Conservation (phyloP, 257 asterid species). For the Solanum gandarillasii region DNA sequence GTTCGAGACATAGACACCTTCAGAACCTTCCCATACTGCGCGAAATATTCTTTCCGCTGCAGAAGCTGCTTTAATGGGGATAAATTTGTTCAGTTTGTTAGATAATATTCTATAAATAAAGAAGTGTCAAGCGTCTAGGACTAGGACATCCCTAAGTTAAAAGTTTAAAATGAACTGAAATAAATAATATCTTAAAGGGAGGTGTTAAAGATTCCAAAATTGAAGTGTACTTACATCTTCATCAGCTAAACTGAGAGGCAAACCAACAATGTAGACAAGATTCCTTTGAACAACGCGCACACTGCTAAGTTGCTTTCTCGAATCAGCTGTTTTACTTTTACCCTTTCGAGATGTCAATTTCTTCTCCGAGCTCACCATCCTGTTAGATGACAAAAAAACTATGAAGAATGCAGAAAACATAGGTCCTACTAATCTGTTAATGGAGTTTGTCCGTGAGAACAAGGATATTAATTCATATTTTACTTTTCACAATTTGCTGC, state of each 20-base stretch:
- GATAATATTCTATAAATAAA: neutral
- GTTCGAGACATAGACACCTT: conserved; percentile 95
- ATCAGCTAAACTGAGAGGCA: conserved; percentile 83
- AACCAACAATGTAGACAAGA: conserved; percentile 91
- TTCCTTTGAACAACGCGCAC: conserved; percentile 91
- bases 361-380: conserved; percentile 69
- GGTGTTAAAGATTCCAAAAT: neutral
- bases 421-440: neutral
- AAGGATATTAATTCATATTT: neutral
- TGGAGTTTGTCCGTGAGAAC: neutral
- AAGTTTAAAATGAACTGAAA: neutral
- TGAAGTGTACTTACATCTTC: conserved; percentile 50
- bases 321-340: conserved; percentile 65
- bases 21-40: conserved; percentile 85
- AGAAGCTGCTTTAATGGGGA: conserved; percentile 52
- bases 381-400: conserved; percentile 14
- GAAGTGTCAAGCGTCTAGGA: neutral
- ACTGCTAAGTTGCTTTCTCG: conserved; percentile 80
- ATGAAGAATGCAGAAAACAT: conserved; percentile 1
- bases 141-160: neutral
- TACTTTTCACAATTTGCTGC: conserved; percentile 76
- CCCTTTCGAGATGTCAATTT: conserved; percentile 59
- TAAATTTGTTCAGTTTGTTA: neutral
- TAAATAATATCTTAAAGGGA: neutral
- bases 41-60: conserved; percentile 70